Base-by-base conservation (phyloP, 805 yeast genomes). In the Saturnispora besseyi region DNA sequence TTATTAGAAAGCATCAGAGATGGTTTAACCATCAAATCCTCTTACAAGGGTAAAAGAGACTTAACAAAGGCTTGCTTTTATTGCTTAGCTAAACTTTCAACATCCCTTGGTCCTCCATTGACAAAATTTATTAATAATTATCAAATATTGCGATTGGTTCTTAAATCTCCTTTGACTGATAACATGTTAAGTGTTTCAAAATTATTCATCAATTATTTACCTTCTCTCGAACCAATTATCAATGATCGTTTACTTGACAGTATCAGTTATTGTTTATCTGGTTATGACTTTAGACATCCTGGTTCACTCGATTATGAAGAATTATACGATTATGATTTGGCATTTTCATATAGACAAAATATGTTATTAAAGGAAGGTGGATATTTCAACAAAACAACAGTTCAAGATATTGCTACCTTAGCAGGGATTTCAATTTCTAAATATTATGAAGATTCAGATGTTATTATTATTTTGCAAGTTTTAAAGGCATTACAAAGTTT, bases 31-130 rank as follows among this genome's bases (percentile, higher is more conserved):
- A 18, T 36, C 3, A 72, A 83, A 7, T 81, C 78, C 58, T 68
- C 72, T n/a, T 73, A 78, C 31, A 78, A 80, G 54, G 65, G 73
- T 2, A 74, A 90, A 51, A 83, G 80, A 60, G 89, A 84, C 45
- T 80, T 84, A 41, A 95, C 87, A 56, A 84, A 87, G 0, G 89
- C 96, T 1, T 78, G 91, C 21, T 91, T 90, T 59, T 87, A 85
- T 57, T 93, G 98, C 62, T 75, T 91, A 41, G 87, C 95, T 0
- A 85, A 87, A 66, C 68, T 93, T 34, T 90, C 96, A 0, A 75
- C 76, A 26, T 91, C 98, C 0, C 87, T 91, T 13, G 97, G 97
- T 0, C 95, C 96, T 11, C 95, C 96, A 0, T 71, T 91, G 50
- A 87, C 96, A 0, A 93, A 91, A 61, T 89, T 87, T 62, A 69